Evolutionary conservation across 169 alveolate species (phyloP), one percentile per base, ranked within the genome.

Genomic region (Amoebophrya sp.): DNA sequence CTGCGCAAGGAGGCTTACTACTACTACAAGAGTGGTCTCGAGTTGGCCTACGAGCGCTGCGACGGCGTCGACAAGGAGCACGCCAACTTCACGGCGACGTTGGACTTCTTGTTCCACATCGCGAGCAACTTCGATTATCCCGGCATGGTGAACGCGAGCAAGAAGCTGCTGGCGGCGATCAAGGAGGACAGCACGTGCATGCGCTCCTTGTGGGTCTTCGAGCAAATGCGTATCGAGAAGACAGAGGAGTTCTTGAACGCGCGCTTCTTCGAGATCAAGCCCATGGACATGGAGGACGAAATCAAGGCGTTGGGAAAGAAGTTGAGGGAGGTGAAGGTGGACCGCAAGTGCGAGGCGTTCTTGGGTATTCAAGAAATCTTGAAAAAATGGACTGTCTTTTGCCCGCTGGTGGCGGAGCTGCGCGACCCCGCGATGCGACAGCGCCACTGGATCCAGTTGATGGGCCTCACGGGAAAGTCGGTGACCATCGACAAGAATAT

Each of bases 361-460:
- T 94, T 95, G 36, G 98, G 98, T 90, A 94, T 97, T 0, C 93
- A 90, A 93, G 95, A 93, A 53, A 94, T 91, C 89, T 90, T 94
- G 89, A 93, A 93, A 94, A 94, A 96, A 90, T 97, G 99, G 99
- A 94, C 96, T 89, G 96, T 95, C 83, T 96, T 97, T 95, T 95
- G 97, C 40, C 99, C 99, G 36, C 95, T 97, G 89, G 95, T 97
- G 29, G 96, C 97, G 10, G 98, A 98, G 94, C 97, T 98, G 41
- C 97, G 98, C 90, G 98, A 97, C 90, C 98, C 97, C 54, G 94
- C 98, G 90, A 97, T 98, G 99, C 96, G 98, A 92, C 97, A 95
- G n/a, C 95, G 99, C 92, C 99, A 98, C 95, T 98, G 99, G 99
- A 94, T 94, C 41, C 97, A 96, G 92, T 95, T 98, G 3, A 96